A percentile compares a stretch with the other conserved stretches of the same genome.
phyloP scores from a whole-genome alignment of 257 asterid genomes.

The Solanum chiquidenum region DNA sequence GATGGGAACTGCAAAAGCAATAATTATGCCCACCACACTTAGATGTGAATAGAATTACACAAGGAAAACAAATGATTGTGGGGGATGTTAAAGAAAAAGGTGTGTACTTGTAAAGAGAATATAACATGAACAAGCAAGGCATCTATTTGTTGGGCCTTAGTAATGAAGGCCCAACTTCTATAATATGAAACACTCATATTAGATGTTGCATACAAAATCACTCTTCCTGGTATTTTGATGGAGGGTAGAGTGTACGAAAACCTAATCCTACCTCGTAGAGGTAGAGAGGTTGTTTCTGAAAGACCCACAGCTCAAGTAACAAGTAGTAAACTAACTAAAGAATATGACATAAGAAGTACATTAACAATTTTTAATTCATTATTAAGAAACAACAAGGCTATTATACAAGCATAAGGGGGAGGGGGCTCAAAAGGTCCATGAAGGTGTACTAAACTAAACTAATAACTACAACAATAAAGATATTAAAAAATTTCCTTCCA shows the following conservation, averaged over 20 bases:
- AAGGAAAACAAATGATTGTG: neutral
- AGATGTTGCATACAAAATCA: neutral
- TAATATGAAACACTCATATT: neutral
- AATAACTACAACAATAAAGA: conserved; percentile 1
- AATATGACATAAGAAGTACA: neutral
- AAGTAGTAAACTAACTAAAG: neutral
- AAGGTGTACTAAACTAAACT: neutral
- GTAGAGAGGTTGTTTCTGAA: neutral
- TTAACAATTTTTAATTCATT: neutral
- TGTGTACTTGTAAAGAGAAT: neutral
- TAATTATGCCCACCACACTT: neutral
- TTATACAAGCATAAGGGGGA: conserved; percentile 10
- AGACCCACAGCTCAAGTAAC: neutral
- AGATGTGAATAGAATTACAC: neutral
- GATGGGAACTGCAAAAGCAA: neutral
- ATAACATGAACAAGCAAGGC: neutral
- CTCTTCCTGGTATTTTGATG: neutral
- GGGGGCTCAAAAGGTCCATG: neutral
- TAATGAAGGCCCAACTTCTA: neutral
- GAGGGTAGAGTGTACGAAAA: neutral
- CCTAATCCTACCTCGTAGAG: neutral
- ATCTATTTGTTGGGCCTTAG: neutral
- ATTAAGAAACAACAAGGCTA: conserved; percentile 2
- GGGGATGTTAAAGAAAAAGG: neutral
- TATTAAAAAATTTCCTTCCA: neutral